Base-by-base conservation (phyloP, 345 rosid genomes). In the Nephelium lappaceum region DNA sequence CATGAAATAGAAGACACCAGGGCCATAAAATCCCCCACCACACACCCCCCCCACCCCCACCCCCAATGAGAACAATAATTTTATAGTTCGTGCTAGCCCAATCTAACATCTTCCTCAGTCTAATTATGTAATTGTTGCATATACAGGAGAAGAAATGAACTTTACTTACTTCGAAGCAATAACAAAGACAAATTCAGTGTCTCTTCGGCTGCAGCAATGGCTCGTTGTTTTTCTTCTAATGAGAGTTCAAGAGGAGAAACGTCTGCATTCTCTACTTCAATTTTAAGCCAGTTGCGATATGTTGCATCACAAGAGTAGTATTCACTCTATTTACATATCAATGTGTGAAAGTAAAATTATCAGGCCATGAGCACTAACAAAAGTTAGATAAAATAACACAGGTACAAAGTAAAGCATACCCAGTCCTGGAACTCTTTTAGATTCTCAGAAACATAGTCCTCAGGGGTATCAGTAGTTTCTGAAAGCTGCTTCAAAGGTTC, bases 401-500 rank as follows among this genome's bases (percentile, higher is more conserved):
- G 58, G 53, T 72, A 75, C 51, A 77, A 72, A 75, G 73, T 23
- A 67, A 77, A 69, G 83, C 81, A 75, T 89, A 96, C 99, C 99
- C 99, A 96, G 81, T 94, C 97, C 75, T 93, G 86, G 82, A 96
- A 94, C 87, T 96, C 99, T 75, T 88, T 92, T 83, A 94, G 82
- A 82, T 94, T 89, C 85, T 91, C 95, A 6, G 93, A 88, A 76
- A 89, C 87, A 72, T 87, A 86, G 80, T 90, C 92, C 81, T 90
- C 90, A 12, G 84, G 79, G 61, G 81, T 82, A 78, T 87, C 85
- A 75, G 88, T 89, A 79, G 83, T 81, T 86, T 93, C 97, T 15
- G 95, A 91, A 73, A 94, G 92, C 85, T 91, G 98, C 90, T 96
- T 96, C 86, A 96, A 82, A 79, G 99, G 99, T 83, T 96, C 99